A percentile compares a stretch with the other conserved stretches of the same genome.
Evolutionary conservation across 768 basidiomycete species (phyloP).

Genomic region (Suillus lakei): DNA sequence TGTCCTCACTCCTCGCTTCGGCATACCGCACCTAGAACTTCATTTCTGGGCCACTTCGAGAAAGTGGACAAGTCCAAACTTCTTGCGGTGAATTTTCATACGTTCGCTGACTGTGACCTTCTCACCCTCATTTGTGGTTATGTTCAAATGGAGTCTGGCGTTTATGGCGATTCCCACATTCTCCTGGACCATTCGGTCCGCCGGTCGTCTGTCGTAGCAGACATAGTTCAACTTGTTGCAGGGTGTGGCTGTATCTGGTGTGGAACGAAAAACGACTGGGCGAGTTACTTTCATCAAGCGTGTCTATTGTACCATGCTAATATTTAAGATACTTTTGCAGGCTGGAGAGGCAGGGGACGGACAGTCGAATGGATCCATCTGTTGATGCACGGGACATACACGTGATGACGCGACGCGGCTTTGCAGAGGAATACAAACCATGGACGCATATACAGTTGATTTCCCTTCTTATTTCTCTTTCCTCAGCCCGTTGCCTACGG

Average conservation of each 20-base stretch:
- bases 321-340: constrained; percentile 18
- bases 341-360: neutral
- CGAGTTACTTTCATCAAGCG: constrained; percentile 6
- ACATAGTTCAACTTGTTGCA: constrained; percentile 7
- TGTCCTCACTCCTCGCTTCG: too few relatives aligned
- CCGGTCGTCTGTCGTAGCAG: constrained; percentile 12
- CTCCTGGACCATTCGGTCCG: neutral
- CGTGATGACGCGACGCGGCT: too few relatives aligned
- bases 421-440: too few relatives aligned
- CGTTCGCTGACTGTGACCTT: too few relatives aligned
- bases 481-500: too few relatives aligned
- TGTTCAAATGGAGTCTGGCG: neutral
- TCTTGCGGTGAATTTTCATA: too few relatives aligned
- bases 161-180: neutral
- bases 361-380: neutral
- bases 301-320: neutral
- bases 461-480: too few relatives aligned
- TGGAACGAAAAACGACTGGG: neutral
- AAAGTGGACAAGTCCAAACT: neutral
- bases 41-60: neutral
- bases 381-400: too few relatives aligned
- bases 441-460: too few relatives aligned
- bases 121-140: neutral
- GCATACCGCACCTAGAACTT: too few relatives aligned
- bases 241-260: constrained; percentile 13